These are phyloP conservation scores for Phaseolus coccineus DNA, from an alignment of 331 rosid genomes.

Conservation along the genomic window DNA sequence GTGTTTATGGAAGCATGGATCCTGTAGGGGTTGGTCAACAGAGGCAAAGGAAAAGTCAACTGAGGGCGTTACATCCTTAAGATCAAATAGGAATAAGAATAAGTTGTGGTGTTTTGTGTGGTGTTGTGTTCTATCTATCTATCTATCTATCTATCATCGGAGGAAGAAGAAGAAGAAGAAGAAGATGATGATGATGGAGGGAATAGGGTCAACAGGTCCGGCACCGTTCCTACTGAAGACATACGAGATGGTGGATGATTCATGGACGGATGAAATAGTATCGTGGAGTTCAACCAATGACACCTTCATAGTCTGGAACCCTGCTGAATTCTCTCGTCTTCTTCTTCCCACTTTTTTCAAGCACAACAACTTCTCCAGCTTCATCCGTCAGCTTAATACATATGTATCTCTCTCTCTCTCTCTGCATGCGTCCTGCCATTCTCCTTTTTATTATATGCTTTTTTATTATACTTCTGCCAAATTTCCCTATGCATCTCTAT, in stretches of 20 bases:
- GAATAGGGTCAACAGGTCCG: conserved; percentile 35
- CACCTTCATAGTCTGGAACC: conserved; percentile 80
- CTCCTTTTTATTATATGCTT: not conserved
- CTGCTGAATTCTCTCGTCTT: conserved; percentile 69
- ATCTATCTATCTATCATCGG: not conserved
- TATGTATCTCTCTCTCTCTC: conserved; percentile 40
- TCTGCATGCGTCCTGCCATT: no score
- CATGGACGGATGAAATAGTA: conserved; percentile 70
- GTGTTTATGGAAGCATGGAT: not conserved
- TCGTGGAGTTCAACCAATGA: conserved; percentile 73
- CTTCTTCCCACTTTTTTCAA: conserved; percentile 79
- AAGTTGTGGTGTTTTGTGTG: not conserved
- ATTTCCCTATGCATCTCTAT: not conserved
- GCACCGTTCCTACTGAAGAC: conserved; percentile 82
- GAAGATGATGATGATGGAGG: conserved; percentile 36
- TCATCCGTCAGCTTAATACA: conserved; percentile 89
- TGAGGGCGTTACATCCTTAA: not conserved
- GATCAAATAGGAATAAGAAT: not conserved
- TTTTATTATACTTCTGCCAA: not conserved
- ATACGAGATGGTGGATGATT: conserved; percentile 86
- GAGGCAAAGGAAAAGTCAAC: not conserved
- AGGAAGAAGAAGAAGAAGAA: not conserved
- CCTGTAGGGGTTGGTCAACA: not conserved
- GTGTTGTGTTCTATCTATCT: not conserved
- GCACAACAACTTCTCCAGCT: conserved; percentile 87